Conservation (phyloP, 352 stramenopile genomes). For the Pythium coloratum region DNA sequence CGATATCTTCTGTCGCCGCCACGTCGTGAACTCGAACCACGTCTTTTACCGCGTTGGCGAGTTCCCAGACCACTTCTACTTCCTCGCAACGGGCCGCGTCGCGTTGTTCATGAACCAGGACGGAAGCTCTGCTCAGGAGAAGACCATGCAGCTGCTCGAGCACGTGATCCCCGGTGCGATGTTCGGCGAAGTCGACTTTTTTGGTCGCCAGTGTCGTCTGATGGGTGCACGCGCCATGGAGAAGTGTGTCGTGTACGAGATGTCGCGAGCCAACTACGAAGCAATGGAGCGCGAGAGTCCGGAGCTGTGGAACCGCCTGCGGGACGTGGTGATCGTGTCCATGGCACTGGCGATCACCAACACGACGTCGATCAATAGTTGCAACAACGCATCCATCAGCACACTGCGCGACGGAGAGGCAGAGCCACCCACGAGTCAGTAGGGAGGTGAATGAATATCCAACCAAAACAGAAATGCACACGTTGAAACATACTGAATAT, state of each 20-base stretch:
- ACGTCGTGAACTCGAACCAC: constrained; percentile 52
- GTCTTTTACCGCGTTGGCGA: constrained; percentile 76
- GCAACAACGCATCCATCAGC: constrained; percentile 37
- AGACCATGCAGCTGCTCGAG: constrained; percentile 57
- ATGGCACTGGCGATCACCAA: constrained; percentile 82
- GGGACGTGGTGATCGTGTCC: constrained; percentile 79
- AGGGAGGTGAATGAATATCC: not conserved
- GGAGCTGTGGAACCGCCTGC: constrained; percentile 70
- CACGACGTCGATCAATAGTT: constrained; percentile 65
- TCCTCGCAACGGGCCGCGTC: constrained; percentile 69
- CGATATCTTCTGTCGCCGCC: constrained; percentile 63
- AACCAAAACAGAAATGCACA: not conserved
- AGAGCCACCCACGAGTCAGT: constrained; percentile 10
- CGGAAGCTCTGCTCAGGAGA: constrained; percentile 44
- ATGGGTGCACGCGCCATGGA: constrained; percentile 55
- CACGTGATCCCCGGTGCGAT: constrained; percentile 75
- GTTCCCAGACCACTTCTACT: constrained; percentile 68
- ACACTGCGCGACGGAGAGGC: constrained; percentile 8
- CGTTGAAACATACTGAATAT: not conserved
- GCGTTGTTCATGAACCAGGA: constrained; percentile 80
- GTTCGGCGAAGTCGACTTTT: constrained; percentile 89
- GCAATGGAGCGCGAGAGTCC: constrained; percentile 57
- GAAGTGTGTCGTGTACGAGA: constrained; percentile 67
- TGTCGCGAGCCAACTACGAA: constrained; percentile 65
- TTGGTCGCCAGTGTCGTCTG: constrained; percentile 65